Conservation (phyloP, 2,329 filamentous ascomycete species). For the Didymella segeticola region DNA sequence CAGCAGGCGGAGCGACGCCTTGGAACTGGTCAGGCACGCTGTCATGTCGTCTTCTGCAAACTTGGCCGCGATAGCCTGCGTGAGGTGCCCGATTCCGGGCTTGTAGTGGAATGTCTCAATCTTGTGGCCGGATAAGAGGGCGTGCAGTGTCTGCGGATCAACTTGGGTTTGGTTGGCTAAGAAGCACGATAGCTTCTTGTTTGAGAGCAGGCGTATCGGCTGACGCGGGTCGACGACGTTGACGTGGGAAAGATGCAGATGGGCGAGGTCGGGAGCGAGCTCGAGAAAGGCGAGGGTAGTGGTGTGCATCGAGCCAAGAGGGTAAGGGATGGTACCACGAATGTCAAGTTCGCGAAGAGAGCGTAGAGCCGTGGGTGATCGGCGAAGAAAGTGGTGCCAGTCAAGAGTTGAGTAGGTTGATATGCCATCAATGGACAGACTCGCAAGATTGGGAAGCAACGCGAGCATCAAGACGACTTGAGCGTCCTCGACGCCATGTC, state of each 20-base stretch:
- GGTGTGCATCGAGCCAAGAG: neutral
- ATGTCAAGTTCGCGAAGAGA: neutral
- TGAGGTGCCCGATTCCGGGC: neutral
- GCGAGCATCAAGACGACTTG: conserved; percentile 1
- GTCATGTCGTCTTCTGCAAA: neutral
- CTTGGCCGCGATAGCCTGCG: too few species aligned
- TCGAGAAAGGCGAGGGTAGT: neutral
- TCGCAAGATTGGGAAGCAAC: neutral
- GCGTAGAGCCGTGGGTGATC: neutral
- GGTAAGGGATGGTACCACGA: neutral
- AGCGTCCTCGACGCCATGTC: conserved; percentile 1
- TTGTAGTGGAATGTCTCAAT: neutral
- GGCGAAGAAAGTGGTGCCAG: neutral
- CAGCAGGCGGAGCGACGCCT: neutral
- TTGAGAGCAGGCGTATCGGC: neutral
- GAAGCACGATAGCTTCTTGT: neutral
- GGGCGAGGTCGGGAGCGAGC: neutral
- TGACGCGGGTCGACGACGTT: neutral
- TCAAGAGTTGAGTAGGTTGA: neutral
- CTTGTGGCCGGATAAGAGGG: neutral
- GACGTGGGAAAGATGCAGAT: neutral
- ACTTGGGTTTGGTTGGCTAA: neutral
- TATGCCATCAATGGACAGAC: neutral
- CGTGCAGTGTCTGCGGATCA: neutral
- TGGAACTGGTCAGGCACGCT: neutral